Base-by-base conservation (phyloP, 495 filamentous ascomycete genomes). In the Hypoxylon lenormandii region DNA sequence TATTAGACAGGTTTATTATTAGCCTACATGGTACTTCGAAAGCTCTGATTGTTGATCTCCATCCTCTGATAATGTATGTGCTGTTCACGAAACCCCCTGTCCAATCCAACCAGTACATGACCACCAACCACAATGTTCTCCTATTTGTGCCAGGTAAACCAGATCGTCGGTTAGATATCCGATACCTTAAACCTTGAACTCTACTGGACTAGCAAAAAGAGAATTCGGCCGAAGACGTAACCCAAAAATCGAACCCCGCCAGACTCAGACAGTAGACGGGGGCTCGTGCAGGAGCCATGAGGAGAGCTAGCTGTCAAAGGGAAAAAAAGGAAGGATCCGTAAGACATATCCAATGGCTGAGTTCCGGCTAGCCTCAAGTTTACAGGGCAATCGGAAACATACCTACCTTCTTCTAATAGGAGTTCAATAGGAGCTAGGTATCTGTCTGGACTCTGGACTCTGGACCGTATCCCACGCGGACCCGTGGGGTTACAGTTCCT, bases 401-500 rank as follows among this genome's bases (percentile, higher is more conserved):
- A 49, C 21, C 11, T 49, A 18, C 47, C 23, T n/a, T n/a, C n/a
- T n/a, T n/a, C n/a, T 28, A 30, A 33, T 50, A 50, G 23, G 23
- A 33, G 47, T 26, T 15, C 23, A 30, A 23, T 3, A 4, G 15
- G 13, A 42, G 30, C 26, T 36, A 42, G 30, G n/a, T 36, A 22
- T 45, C 30, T 28, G 28, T 28, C 30, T 33, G 1, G 30, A 33
- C 30, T 28, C 30, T 33, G 1, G 30, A 33, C 30, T 33, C 30
- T 33, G 10, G 30, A 48, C 38, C 33, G 38, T 42, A 63, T 63
- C 59, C 59, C 59, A 46, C 59, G 49, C 30, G 11, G 28, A 23
- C 13, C 40, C 59, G 59, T 48, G 59, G 59, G 49, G 50, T 33
- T 54, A 46, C 23, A 47, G 26, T 37, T 47, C 46, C 42, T 46